A percentile compares a stretch with the other conserved stretches of the same genome.
Conservation (phyloP, 345 rosid species). For the Zanthoxylum bungeanum region DNA sequence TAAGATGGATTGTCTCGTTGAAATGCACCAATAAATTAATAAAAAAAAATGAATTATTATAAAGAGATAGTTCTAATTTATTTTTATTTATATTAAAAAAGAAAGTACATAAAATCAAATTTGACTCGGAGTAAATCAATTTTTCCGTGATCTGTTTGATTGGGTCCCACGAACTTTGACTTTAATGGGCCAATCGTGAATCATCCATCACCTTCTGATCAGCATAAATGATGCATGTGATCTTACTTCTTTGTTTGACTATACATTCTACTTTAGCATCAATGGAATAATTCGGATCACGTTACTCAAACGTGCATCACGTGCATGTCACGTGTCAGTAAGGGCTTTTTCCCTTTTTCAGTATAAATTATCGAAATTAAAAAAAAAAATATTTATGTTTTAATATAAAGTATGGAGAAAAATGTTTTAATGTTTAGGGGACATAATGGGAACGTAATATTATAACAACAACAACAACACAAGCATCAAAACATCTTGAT, state of each 20-base stretch:
- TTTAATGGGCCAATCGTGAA: not conserved
- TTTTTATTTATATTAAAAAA: too few species aligned
- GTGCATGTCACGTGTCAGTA: conserved; percentile 12
- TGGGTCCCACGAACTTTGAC: conserved; percentile 9
- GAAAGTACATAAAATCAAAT: too few species aligned
- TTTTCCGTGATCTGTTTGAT: not conserved
- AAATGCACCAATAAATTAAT: too few species aligned
- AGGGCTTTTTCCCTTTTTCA: not conserved
- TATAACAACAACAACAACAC: not conserved
- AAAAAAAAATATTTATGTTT: not conserved
- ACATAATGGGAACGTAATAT: not conserved
- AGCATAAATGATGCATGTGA: conserved; percentile 9
- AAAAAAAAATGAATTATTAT: too few species aligned
- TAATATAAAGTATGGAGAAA: not conserved
- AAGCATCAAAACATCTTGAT: not conserved
- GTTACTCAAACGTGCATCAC: conserved; percentile 14
- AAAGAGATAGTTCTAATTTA: too few species aligned
- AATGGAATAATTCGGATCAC: conserved; percentile 5
- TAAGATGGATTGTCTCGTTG: not conserved
- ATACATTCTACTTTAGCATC: too few species aligned
- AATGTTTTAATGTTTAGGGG: not conserved
- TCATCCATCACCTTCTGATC: not conserved
- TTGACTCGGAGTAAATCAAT: too few species aligned
- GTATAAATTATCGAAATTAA: not conserved
- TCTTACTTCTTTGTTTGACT: not conserved